Conservation (phyloP, 2,329 filamentous ascomycete genomes). For the Colletotrichum sp. region DNA sequence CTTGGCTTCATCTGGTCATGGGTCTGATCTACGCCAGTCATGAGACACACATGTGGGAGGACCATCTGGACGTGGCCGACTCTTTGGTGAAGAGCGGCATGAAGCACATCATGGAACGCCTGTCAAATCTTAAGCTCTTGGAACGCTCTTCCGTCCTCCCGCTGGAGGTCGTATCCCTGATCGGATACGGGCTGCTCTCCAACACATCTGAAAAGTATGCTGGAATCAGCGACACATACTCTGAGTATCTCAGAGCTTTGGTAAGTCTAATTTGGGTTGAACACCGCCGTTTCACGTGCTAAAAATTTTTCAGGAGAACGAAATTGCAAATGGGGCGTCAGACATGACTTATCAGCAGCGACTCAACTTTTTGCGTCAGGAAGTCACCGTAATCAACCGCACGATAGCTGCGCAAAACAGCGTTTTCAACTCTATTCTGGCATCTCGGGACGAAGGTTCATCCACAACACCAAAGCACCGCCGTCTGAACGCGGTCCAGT, state of each 20-base stretch:
- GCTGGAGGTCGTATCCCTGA: slow-evolving; percentile 45
- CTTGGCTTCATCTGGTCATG: slow-evolving; percentile 48
- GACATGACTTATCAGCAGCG: slow-evolving; percentile 46
- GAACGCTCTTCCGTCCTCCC: slow-evolving; percentile 44
- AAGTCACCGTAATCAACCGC: slow-evolving; percentile 41
- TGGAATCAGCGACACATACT: slow-evolving; percentile 47
- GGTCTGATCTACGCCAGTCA: slow-evolving; percentile 34
- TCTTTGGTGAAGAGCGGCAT: slow-evolving; percentile 38
- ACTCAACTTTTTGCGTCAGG: slow-evolving; percentile 45
- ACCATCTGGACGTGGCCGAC: slow-evolving; percentile 34
- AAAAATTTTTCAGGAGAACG: slow-evolving; percentile 32
- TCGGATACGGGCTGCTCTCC: slow-evolving; percentile 41
- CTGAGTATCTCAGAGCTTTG: slow-evolving; percentile 43
- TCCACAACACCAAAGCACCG: slow-evolving; percentile 11
- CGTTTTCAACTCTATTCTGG: slow-evolving; percentile 31
- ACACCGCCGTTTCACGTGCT: not conserved
- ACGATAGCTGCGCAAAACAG: slow-evolving; percentile 37
- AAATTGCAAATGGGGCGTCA: slow-evolving; percentile 43
- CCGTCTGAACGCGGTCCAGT: slow-evolving; percentile 22
- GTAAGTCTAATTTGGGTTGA: slow-evolving; percentile 30
- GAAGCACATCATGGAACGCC: slow-evolving; percentile 36
- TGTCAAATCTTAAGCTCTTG: slow-evolving; percentile 36
- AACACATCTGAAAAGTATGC: slow-evolving; percentile 42
- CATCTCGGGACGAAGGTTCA: not conserved
- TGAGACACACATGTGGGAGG: slow-evolving; percentile 27